Evolutionary conservation across 2,329 filamentous ascomycete genomes (phyloP), one percentile per base, ranked within the genome.

Genomic region (Blastomyces emzantsi): DNA sequence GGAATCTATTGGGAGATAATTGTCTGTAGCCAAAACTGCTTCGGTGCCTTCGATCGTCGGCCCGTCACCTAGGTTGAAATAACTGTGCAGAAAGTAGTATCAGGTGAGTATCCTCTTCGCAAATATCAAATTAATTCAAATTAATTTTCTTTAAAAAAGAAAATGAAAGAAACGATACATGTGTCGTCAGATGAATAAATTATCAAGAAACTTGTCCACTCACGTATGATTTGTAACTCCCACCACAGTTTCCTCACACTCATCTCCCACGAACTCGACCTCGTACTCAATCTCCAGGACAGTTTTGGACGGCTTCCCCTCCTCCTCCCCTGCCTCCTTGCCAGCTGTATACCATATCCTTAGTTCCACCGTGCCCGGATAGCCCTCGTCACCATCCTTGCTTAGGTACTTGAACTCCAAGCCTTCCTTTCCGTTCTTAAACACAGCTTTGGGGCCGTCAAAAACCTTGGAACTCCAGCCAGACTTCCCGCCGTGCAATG

Each of bases 141-240:
- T 39, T 39, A 39, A 11, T 13, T 39, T 39, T 39, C 36, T 39
- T 41, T 11, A 45, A 43, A 41, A 41, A 25, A 41, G 2, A 5
- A 43, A 13, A 41, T 15, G 30, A 54, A 54, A 15, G 9, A 30
- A 55, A 11, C 4, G 7, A 36, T 54, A 28, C 30, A 45, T 17
- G 45, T 49, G 22, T 15, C 8, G 17, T 39, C 56, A n/a, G 2
- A 43, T 30, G 59, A 1, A 61, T 39, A 58, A 36, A 13, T 33
- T 33, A 25, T 28, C 25, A 60, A 19, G 39, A 9, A 52, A 56
- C 30, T 56, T 17, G 30, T 8, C 36, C 39, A 74, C 80, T 69
- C 76, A 91, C 89, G 90, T 95, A 80, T 99, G 93, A 79, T 97
- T 99, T 60, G 94, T 97, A 78, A 97, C 84, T 77, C 92, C 95